Percentiles rank a stretch among this genome's conserved stretches.
phyloP scores from a whole-genome alignment of 2,329 filamentous ascomycete genomes.

The Alternaria arborescens region DNA sequence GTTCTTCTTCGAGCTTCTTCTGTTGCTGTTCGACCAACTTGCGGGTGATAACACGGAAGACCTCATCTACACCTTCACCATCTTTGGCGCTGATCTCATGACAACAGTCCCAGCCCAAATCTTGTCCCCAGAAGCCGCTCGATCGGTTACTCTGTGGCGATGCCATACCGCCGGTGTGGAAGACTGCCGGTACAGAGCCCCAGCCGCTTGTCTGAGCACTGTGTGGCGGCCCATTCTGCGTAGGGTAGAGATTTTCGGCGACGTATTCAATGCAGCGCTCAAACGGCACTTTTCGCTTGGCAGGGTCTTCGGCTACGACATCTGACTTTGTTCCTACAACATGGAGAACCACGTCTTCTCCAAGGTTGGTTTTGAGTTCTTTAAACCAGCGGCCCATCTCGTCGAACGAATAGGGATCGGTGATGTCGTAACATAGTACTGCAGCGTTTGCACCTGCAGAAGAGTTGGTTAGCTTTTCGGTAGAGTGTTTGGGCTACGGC shows the following conservation, averaged over 20 bases:
- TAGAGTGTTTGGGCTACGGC: neutral
- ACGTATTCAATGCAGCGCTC: constrained; percentile 96
- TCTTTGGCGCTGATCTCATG: constrained; percentile 96
- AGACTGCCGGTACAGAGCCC: constrained; percentile 48
- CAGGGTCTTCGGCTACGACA: constrained; percentile 84
- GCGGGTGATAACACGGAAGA: constrained; percentile 88
- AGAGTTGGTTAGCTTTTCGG: constrained; percentile 1
- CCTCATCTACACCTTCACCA: constrained; percentile 94
- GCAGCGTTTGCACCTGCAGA: constrained; percentile 81
- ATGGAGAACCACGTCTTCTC: constrained; percentile 82
- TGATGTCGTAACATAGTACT: constrained; percentile 94
- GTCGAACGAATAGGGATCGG: constrained; percentile 81
- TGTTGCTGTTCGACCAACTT: constrained; percentile 80
- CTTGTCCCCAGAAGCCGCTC: constrained; percentile 87
- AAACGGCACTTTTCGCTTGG: constrained; percentile 83
- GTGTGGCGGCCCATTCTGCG: constrained; percentile 52
- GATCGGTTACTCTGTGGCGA: constrained; percentile 62
- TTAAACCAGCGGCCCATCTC: constrained; percentile 93
- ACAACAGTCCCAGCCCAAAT: constrained; percentile 95
- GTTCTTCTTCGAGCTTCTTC: constrained; percentile 61
- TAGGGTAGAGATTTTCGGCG: constrained; percentile 85
- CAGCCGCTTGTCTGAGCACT: constrained; percentile 33
- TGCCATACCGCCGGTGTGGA: constrained; percentile 53
- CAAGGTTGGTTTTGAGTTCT: constrained; percentile 81
- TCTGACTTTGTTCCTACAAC: constrained; percentile 86